Percentiles rank a stretch among this genome's conserved stretches.
Evolutionary conservation across 2,329 filamentous ascomycete genomes (phyloP).

Genomic region (Pseudofabraea citricarpa): DNA sequence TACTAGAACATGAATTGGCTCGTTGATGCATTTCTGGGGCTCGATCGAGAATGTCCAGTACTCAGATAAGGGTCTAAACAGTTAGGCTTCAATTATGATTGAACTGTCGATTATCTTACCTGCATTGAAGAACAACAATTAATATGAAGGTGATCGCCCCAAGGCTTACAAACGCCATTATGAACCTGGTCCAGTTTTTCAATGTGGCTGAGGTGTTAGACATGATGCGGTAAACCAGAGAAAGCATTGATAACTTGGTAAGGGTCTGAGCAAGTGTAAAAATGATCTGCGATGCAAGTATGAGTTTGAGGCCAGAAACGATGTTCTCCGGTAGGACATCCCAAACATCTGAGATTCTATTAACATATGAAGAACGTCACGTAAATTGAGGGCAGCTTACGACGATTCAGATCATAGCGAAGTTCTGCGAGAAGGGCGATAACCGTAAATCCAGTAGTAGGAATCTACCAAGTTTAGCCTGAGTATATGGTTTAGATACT

Average conservation of each 20-base stretch:
- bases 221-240: slow-evolving; percentile 29
- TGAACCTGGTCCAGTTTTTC: slow-evolving; percentile 21
- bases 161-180: slow-evolving; percentile 28
- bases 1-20: slow-evolving; percentile 45
- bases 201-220: slow-evolving; percentile 27
- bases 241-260: slow-evolving; percentile 32
- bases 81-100: too few species aligned
- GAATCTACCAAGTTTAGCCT: slow-evolving; percentile 16
- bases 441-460: slow-evolving; percentile 30
- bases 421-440: slow-evolving; percentile 29
- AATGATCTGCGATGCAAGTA: slow-evolving; percentile 31
- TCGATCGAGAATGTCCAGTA: slow-evolving; percentile 30
- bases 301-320: slow-evolving; percentile 28
- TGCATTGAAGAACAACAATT: slow-evolving; percentile 34
- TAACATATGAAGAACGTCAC: too few species aligned
- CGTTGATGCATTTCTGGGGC: slow-evolving; percentile 38
- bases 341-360: too few species aligned
- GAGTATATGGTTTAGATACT: neutral
- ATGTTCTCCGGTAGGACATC: slow-evolving; percentile 29
- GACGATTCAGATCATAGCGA: slow-evolving; percentile 32
- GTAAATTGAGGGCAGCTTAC: too few species aligned
- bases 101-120: too few species aligned
- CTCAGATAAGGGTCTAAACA: slow-evolving; percentile 29
- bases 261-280: slow-evolving; percentile 30
- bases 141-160: slow-evolving; percentile 28